Base-by-base conservation (phyloP, 2,329 filamentous ascomycete genomes). In the Trichocomaceae sp. region DNA sequence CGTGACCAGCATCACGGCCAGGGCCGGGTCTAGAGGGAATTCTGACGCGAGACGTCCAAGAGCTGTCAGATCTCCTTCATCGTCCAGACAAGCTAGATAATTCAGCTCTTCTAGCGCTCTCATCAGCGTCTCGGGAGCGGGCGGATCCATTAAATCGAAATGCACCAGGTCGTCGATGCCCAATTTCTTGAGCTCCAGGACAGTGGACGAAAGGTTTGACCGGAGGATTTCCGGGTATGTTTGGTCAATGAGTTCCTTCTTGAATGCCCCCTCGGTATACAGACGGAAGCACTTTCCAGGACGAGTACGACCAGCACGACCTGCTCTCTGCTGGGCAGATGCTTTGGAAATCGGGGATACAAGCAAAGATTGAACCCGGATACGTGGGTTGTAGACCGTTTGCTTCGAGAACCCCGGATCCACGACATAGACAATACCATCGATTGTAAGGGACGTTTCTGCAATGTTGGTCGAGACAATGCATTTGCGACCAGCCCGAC, bases 361-460 rank as follows among this genome's bases (percentile, higher is more conserved):
- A n/a, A 99, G 79, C 7, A 99, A 81, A 1, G 93, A 97, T 74
- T 99, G 93, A 60, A 99, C 91, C 71, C 93, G 85, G 64, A 96
- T 95, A 58, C 93, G 85, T 20, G 93, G 92, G 72, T 99, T 97
- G 79, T 97, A 99, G 59, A 97, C 93, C 75, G 97, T 99, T 68
- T 99, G 93, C 77, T 99, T 99, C 76, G 90, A 96, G 77, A 99
- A 99, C 35, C 93, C 93, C 2, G 93, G 92, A 66, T 99, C 93
- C n/a, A 99, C 92, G 33, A 99, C 93, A 67, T 96, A 99, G 35
- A 99, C 93, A 60, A 99, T 99, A 69, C 93, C 93, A 68, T 99
- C 93, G 58, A 99, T 99, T 47, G 93, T 99, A 73, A 99, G 83
- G 66, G 87, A 92, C 0, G 93, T 99, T 77, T 99, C 93, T 45